Evolutionary conservation across 1,284 basidiomycete species (phyloP), one percentile per base, ranked within the genome.

Genomic region (Anthracocystis panici-leucophaei): DNA sequence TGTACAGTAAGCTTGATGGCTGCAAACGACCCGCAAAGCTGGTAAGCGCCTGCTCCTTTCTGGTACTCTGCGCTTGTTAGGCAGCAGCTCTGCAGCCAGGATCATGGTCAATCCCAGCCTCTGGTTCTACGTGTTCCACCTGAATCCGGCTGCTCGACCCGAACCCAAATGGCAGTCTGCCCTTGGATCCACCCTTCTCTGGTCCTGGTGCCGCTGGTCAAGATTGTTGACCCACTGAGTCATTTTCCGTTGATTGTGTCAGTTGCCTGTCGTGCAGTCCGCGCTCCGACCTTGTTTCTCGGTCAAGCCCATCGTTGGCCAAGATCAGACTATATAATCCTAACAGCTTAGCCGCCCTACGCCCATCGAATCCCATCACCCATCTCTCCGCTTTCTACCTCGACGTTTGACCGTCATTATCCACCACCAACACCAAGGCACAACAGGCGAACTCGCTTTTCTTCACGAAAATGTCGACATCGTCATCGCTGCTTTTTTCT

Each of bases 181-280:
- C 41, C 41, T 42, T 35, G 35, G 2, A 7, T 38, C 35, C 35
- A 16, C 35, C 35, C 35, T 14, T 38, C 14, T 38, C 14, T 38
- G 14, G 12, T 16, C 14, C 14, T 38, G 4, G 35, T 38, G 35
- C 35, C 14, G 35, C 14, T 38, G 35, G 11, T 38, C 35, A 38
- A 6, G 14, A 16, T 38, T 38, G 35, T 38, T 44, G 40, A 46
- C 29, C 29, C 35, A 44, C 56, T 63, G 59, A 62, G 56, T 68
- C 65, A 62, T 16, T 29, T 35, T 58, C 31, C 56, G 40, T 68
- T 68, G 60, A 40, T 58, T 63, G 66, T 63, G 66, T 63, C 66
- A 55, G 49, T 20, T 38, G 35, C 11, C 35, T 38, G 35, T 38
- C 35, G 35, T 16, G 11, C 35, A 16, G 12, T 38, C 35, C 35